Percentiles rank a stretch among this genome's conserved stretches.
Evolutionary conservation across 345 rosid species (phyloP).

Genomic region (Hibiscus syriacus): DNA sequence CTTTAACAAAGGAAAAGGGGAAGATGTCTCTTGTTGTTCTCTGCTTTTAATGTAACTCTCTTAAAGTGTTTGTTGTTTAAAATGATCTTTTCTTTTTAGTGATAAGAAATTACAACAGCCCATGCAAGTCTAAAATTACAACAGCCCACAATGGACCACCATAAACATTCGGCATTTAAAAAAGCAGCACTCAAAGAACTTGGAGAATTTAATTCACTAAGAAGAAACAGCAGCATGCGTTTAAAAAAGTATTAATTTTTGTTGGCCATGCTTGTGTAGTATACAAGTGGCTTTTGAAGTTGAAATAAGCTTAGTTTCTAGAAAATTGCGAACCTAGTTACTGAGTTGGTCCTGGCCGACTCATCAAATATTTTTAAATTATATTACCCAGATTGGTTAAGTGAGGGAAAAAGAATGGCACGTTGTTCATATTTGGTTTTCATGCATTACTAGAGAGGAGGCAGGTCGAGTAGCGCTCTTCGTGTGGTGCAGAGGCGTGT

Average conservation of each 20-base stretch:
- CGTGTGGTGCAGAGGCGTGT: slow-evolving; percentile 2
- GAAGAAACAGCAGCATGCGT: neutral
- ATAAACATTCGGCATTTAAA: neutral
- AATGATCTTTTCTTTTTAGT: slow-evolving; percentile 32
- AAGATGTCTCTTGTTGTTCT: slow-evolving; percentile 30
- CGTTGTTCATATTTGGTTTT: slow-evolving; percentile 11
- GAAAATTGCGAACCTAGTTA: neutral
- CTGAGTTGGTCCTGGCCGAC: neutral
- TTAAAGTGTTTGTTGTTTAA: slow-evolving; percentile 31
- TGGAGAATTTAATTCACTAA: neutral
- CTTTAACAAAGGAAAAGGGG: slow-evolving; percentile 22
- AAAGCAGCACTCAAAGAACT: neutral
- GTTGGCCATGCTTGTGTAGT: neutral
- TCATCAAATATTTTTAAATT: neutral
- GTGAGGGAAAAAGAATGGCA: slow-evolving; percentile 9
- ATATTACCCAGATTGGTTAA: neutral
- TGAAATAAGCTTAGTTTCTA: neutral
- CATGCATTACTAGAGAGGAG: neutral
- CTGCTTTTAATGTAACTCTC: slow-evolving; percentile 45
- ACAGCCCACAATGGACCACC: slow-evolving; percentile 3
- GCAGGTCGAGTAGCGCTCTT: too few relatives aligned
- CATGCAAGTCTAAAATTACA: slow-evolving; percentile 18
- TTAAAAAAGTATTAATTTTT: neutral
- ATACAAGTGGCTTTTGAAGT: neutral
- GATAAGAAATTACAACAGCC: slow-evolving; percentile 7